Percentiles rank a stretch among this genome's conserved stretches.
Evolutionary conservation across 2,329 filamentous ascomycete species (phyloP).

Genomic region (Ceratocystis alfenasii): DNA sequence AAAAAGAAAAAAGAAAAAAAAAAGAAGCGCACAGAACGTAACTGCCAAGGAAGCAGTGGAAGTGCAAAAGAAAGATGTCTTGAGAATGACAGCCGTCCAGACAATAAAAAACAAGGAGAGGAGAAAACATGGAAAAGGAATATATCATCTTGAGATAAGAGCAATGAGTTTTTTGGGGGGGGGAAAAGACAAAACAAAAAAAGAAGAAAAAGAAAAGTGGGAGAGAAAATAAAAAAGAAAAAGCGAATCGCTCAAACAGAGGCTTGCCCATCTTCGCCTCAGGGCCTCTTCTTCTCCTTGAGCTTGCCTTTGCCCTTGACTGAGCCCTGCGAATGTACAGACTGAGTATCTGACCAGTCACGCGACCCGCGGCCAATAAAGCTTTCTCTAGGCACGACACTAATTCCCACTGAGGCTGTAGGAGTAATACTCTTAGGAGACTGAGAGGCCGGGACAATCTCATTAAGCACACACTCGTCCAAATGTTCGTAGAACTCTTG

Average conservation of each 20-base stretch:
- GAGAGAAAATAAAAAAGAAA: not conserved
- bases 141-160: not conserved
- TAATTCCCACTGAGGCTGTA: not conserved
- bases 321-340: slow-evolving; percentile 16
- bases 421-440: slow-evolving; percentile 9
- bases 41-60: not conserved
- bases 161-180: not conserved
- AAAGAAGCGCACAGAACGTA: not conserved
- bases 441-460: slow-evolving; percentile 37
- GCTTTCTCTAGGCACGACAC: not conserved
- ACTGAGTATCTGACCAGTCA: slow-evolving; percentile 17
- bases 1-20: not conserved
- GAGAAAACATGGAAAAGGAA: not conserved
- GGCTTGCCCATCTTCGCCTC: not conserved
- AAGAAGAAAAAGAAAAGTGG: not conserved
- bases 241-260: not conserved
- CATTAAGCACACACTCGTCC: slow-evolving; percentile 52
- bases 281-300: slow-evolving; percentile 16
- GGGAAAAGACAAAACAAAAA: too few species aligned
- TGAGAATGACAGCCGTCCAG: not conserved
- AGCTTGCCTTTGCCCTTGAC: slow-evolving; percentile 14
- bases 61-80: not conserved
- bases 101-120: slow-evolving; percentile 7
- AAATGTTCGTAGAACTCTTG: slow-evolving; percentile 98
- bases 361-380: not conserved